Base-by-base conservation (phyloP, 805 yeast species). In the Cyberlindnera petersonii region DNA sequence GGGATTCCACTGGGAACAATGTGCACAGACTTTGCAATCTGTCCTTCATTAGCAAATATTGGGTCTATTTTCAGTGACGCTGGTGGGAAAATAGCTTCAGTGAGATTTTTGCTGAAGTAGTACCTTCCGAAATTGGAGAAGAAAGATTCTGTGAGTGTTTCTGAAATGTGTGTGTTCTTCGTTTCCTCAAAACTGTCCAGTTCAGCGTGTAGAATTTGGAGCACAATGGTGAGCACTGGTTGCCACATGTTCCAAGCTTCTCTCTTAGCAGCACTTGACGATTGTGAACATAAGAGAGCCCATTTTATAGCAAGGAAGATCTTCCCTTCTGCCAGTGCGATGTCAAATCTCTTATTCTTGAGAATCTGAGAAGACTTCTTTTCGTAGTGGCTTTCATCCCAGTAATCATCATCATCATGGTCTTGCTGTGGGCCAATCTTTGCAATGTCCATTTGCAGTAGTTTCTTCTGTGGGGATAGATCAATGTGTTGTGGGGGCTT, bases 221-320 rank as follows among this genome's bases (percentile, higher is more conserved):
- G 19, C 3, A 58, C 43, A 2, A 50, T 18, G 9, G 14, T 22
- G 8, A 55, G 21, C 2, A 53, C 24, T 9, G 48, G 47, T n/a
- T 35, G 21, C 59, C 59, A 54, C 39, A 48, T 48, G 23, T 45
- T 31, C 52, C 50, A 52, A 13, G 45, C 43, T 29, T 42, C 43
- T 13, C 31, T 40, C 21, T 39, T 39, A 0, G 37, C 31, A 3
- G 36, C 26, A 5, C 45, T 39, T 8, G 38, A 40, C 0, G 49
- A 43, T n/a, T 44, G 34, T 2, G 61, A 49, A 33, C 63, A 58
- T 20, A 50, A 49, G 21, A 62, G 40, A 0, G 56, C 59, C 65
- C 65, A 62, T 24, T 47, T 32, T 11, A 59, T 48, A 2, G 55
- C 60, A 5, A 38, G 39, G 61, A 65, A 56, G 3, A 59, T 46